Base-by-base conservation (phyloP, 2,329 filamentous ascomycete species). In the Emergomyces africanus region DNA sequence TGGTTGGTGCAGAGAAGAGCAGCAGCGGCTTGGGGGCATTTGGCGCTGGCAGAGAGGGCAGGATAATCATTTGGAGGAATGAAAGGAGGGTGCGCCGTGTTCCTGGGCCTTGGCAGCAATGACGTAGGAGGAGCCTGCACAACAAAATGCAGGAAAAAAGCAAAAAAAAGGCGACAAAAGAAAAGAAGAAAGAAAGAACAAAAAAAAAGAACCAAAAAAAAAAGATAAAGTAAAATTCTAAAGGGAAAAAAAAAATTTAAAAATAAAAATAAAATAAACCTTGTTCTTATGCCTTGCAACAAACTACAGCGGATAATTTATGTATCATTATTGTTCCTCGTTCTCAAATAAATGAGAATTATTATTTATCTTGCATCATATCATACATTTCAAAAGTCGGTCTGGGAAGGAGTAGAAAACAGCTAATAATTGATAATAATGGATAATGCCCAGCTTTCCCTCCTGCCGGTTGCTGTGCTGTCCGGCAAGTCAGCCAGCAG, bases 71-170 rank as follows among this genome's bases (percentile, higher is more conserved):
- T n/a, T 14, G 35, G 35, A 55, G 35, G 23, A 41, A 42, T 23
- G 15, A 41, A 41, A 12, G 53, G 33, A 14, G 33, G 12, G 56
- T 49, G 23, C 25, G 35, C 50, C 28, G n/a, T 54, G 57, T 59
- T 54, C 57, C 50, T 59, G 50, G 57, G 57, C 28, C 49, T 59
- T 54, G 51, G 49, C 57, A 49, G 37, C 50, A 30, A 59, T 59
- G 57, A 59, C 57, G 57, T 59, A 46, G 57, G n/a, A 28, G 23
- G 56, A 33, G 55, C 25, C n/a, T 18, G 48, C 48, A 46, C 41
- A 30, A 35, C 42, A 48, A 28, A 25, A 30, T 33, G 12, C 5
- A 10, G 30, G 14, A 30, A 41, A 41, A 42, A 39, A n/a, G 14
- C 14, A 53, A 9, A n/a, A 12, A 48, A 48, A 3, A 10, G 44